phyloP scores from a whole-genome alignment of 2,329 filamentous ascomycete genomes.

The Penicillium oxalicum region DNA sequence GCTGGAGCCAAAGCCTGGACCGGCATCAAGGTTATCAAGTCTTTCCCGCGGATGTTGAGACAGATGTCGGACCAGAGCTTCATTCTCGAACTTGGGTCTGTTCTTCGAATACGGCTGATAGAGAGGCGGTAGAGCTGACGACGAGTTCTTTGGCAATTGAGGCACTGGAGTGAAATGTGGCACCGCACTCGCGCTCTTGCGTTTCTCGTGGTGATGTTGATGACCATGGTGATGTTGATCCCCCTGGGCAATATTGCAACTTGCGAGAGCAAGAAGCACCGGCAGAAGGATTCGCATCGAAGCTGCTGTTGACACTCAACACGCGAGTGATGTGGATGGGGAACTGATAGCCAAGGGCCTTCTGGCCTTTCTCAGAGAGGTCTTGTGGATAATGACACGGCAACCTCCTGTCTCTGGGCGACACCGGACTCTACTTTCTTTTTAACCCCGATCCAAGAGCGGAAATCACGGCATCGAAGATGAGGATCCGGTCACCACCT shows the following conservation, averaged over 20 bases:
- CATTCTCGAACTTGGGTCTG: constrained; percentile 2
- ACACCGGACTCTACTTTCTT: neutral
- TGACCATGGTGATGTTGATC: neutral
- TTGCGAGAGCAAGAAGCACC: constrained; percentile 3
- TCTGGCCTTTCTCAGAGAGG: neutral
- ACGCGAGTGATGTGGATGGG: neutral
- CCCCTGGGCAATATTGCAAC: neutral
- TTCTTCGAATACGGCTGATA: constrained; percentile 1
- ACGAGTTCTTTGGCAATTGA: constrained; percentile 1
- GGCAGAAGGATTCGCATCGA: constrained; percentile 2
- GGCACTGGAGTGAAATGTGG: neutral
- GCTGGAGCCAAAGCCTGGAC: neutral
- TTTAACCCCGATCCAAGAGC: neutral
- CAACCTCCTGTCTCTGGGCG: neutral
- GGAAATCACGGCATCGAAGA: neutral
- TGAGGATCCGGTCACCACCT: neutral
- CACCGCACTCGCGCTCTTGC: neutral
- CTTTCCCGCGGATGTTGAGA: constrained; percentile 1
- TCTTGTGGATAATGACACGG: neutral
- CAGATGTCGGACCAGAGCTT: neutral
- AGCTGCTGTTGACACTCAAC: neutral
- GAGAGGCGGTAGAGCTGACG: constrained; percentile 1
- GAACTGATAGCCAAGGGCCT: neutral
- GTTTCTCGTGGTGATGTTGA: neutral
- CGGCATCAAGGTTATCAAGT: constrained; percentile 1